These are phyloP conservation scores for Coemansia sp. DNA, from an alignment of 192 early-diverging fungal species.

Conservation along the genomic window DNA sequence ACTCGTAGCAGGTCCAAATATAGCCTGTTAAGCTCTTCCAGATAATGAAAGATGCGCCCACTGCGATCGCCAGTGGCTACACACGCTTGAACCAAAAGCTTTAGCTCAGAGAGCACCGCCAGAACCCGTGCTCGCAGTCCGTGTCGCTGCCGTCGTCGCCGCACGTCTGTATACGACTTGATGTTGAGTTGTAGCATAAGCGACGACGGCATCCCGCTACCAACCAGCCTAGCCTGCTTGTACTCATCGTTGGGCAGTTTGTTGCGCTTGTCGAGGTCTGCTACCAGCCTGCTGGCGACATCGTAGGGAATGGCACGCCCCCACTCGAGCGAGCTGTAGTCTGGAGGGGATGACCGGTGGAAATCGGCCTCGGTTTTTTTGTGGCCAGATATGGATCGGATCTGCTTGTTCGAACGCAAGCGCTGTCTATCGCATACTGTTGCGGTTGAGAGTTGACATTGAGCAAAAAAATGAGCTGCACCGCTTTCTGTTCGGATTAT, in stretches of 20 bases:
- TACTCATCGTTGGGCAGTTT: not conserved
- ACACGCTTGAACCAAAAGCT: slow-evolving; percentile 11
- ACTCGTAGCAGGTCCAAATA: slow-evolving; percentile 13
- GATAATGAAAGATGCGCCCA: slow-evolving; percentile 22
- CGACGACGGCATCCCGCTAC: slow-evolving; percentile 41
- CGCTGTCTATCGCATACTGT: not conserved
- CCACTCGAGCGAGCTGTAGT: slow-evolving; percentile 6
- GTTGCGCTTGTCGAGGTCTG: not conserved
- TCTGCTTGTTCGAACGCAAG: not conserved
- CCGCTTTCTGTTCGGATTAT: not conserved
- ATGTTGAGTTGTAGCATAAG: slow-evolving; percentile 35
- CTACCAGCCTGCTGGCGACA: slow-evolving; percentile 13
- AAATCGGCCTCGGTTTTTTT: not conserved
- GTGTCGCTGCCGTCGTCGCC: slow-evolving; percentile 32
- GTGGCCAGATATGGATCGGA: not conserved
- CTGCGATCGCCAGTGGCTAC: slow-evolving; percentile 5
- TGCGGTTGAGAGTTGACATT: not conserved
- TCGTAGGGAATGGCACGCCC: slow-evolving; percentile 19
- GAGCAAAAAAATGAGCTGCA: not conserved
- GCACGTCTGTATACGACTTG: slow-evolving; percentile 17
- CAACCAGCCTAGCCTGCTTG: not conserved
- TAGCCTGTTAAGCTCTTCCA: slow-evolving; percentile 24
- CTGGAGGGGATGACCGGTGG: not conserved
- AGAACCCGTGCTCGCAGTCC: slow-evolving; percentile 33
- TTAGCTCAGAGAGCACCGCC: slow-evolving; percentile 17